Evolutionary conservation across 176 grass and related monocot species (phyloP), one percentile per base, ranked within the genome.

Genomic region (Eleusine indica): DNA sequence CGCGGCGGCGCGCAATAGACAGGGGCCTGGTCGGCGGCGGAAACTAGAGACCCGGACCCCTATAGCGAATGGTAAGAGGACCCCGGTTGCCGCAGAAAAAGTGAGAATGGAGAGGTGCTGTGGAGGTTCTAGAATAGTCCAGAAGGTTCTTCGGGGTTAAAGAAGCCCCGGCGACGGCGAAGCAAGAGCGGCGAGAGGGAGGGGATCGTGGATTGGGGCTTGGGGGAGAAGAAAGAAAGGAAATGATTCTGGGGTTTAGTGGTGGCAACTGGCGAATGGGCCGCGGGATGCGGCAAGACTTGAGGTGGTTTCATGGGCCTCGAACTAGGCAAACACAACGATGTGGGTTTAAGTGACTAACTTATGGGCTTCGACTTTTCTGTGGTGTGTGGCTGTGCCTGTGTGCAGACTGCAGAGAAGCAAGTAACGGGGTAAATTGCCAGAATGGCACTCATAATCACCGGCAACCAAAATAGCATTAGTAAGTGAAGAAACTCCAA

Each of bases 151-250:
- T 43, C n/a, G 58, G 5, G 60, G 76, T 9, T 82, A 9, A 40
- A 68, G 42, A 41, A 67, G 30, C 61, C 4, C 46, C 78, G 76
- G 40, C 30, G 48, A 69, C 78, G 58, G 22, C 46, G 48, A 68
- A 5, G 63, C 29, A 52, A 29, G 18, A 39, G 44, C 17, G 37
- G 43, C 18, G 5, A 21, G 25, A 6, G 19, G 61, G 22, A 64
- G 57, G 46, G 42, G 63, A 57, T 67, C 72, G 82, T 76, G 82
- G 82, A 84, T 84, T 84, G 73, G 46, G 82, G 82, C 76, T 84
- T 84, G 73, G 46, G 7, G 72, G 62, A 68, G 72, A 84, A 84
- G 82, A 84, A 84, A 75, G 81, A 44, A 81, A 81, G 21, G 21
- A 16, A 68, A 53, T 41, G 60, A 17, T 67, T 53, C 7, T 51